Conservation (phyloP, 148 eudicot species). For the Rhododendron griersonianum region DNA sequence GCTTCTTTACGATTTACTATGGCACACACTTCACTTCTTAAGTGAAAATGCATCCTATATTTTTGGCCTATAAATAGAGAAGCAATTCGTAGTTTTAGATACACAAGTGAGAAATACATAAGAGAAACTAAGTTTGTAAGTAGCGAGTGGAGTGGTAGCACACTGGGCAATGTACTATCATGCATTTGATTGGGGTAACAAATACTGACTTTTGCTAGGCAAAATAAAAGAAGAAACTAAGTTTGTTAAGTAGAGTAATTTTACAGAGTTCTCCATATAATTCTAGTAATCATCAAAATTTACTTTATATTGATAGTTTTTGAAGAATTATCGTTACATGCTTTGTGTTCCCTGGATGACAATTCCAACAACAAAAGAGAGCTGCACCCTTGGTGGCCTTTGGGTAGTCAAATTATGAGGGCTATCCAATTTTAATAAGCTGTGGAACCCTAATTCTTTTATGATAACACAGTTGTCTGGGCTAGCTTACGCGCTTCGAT, state of each 20-base stretch:
- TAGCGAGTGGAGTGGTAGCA: too few relatives aligned
- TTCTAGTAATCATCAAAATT: not conserved
- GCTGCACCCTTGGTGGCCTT: not conserved
- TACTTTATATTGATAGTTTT: not conserved
- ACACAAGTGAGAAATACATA: not conserved
- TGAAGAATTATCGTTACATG: not conserved
- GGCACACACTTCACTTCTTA: not conserved
- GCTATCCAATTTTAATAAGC: not conserved
- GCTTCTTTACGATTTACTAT: not conserved
- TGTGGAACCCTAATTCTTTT: not conserved
- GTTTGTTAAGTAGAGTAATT: not conserved
- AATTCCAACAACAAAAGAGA: not conserved
- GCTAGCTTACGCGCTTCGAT: too few relatives aligned
- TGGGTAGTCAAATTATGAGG: not conserved
- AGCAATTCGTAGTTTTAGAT: not conserved
- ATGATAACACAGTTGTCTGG: too few relatives aligned
- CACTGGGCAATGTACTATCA: too few relatives aligned
- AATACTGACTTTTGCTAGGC: too few relatives aligned
- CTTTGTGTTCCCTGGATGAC: not conserved
- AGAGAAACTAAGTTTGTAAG: not conserved
- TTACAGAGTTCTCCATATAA: not conserved
- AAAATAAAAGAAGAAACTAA: not conserved
- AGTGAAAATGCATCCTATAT: not conserved
- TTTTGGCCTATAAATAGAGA: not conserved
- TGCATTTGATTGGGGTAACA: too few relatives aligned